Conservation (phyloP, 768 basidiomycete genomes). For the Lactarius sanguifluus region DNA sequence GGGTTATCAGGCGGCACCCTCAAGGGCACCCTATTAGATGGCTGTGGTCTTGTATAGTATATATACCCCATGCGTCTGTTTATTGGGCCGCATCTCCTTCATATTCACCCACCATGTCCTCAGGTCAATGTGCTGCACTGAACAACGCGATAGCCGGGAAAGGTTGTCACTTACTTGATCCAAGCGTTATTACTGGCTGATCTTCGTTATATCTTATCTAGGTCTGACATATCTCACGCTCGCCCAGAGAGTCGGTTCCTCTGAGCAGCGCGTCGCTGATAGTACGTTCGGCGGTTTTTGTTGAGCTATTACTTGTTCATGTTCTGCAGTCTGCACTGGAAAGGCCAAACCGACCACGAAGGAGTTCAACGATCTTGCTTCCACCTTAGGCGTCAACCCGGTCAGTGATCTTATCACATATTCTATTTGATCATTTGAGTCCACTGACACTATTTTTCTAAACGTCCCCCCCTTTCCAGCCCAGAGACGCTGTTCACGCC, state of each 20-base stretch:
- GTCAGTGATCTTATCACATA: constrained; percentile 34
- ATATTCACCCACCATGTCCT: constrained; percentile 40
- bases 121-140: constrained; percentile 61
- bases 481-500: constrained; percentile 36
- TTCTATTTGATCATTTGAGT: neutral
- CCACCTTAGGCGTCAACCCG: constrained; percentile 41
- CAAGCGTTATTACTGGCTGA: neutral
- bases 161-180: constrained; percentile 39
- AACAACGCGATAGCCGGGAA: constrained; percentile 48
- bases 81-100: neutral
- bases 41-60: neutral
- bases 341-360: constrained; percentile 41
- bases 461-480: constrained; percentile 30
- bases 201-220: constrained; percentile 30
- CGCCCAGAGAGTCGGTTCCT: constrained; percentile 44
- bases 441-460: neutral
- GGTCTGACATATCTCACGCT: constrained; percentile 51
- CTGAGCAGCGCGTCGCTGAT: constrained; percentile 50
- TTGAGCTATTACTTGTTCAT: neutral
- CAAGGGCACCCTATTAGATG: neutral
- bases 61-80: constrained; percentile 1
- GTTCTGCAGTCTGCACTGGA: constrained; percentile 49
- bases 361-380: constrained; percentile 53
- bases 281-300: constrained; percentile 40
- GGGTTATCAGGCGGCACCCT: neutral